Evolutionary conservation across 1,139 yeast species (phyloP), one percentile per base, ranked within the genome.

Genomic region (Scheffersomyces parashehatae): DNA sequence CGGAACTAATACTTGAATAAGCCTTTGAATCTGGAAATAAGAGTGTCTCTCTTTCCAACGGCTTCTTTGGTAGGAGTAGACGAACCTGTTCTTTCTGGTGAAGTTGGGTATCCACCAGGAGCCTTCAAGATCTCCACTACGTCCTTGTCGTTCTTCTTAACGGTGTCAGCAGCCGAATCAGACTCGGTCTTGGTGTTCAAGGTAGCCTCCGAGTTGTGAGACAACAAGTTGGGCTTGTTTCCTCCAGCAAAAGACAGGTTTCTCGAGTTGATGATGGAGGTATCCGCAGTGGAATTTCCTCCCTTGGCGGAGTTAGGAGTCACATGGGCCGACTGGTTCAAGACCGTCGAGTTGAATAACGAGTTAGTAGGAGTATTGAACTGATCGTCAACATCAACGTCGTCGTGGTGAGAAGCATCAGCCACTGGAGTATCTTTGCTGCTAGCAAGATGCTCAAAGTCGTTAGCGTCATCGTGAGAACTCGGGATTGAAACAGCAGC

Each of bases 401-500:
- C 52, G 20, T 50, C 49, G 35, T 50, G 52, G 10, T 40, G 44
- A 13, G 20, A 38, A 15, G 39, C 41, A 20, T 8, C 26, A 10
- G 28, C 39, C n/a, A 36, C 43, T 7, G 39, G 46, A 15, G 20
- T 29, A 2, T 34, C 41, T 16, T 45, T 41, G 34, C 43, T 15
- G 20, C 24, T 44, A 39, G 49, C 51, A 16, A 58, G 43, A 29
- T 55, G 45, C 41, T 60, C 64, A 41, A 47, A 54, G 10, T 47
- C 58, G 12, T 54, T 50, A 36, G 52, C 20, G 24, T 48, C 54
- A n/a, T 45, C 60, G 11, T 42, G 44, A 12, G 64, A 52, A 15
- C 55, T 56, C 3, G 65, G 65, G 42, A 60, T 50, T 3, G 76
- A 69, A 16, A 73, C 70, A 6, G 75, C 76, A 11, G 77, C 76